Base-by-base conservation (phyloP, 2,329 filamentous ascomycete species). In the Didymella pomorum region DNA sequence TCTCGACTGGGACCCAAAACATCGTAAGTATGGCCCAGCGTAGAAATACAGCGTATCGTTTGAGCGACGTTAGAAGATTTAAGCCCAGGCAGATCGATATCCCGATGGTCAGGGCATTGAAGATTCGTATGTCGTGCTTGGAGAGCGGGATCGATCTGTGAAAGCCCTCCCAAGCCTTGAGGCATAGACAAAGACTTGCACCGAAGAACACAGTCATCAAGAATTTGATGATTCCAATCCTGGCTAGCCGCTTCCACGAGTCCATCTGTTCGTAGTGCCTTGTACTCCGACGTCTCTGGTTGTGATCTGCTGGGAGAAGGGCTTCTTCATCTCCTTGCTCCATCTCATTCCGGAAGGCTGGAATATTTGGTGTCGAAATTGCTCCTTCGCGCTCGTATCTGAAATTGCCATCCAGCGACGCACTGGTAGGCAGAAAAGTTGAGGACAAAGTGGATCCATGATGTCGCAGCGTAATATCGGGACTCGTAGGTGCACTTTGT, bases 51-150 rank as follows among this genome's bases (percentile, higher is more conserved):
- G 72, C 73, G 28, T 75, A 75, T 39, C 68, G 58, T 46, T 72
- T 74, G 16, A 76, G 60, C 5, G 71, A 75, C 0, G 70, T 64
- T 3, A 74, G 60, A 2, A 76, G 62, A 39, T 76, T 75, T 25
- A 76, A 56, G 57, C 73, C 73, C 5, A 76, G 62, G 16, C 68
- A 72, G 0, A 76, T 64, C 9, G 73, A 75, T 2, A 76, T 52
- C 0, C 66, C 72, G 9, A 75, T 62, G 28, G 71, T 71, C 11
- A 76, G 43, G 4, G 71, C 65, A 50, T 75, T 75, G 69, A 76
- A 76, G 29, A 73, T 47, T 31, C 68, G 62, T 6, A 73, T 62
- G 23, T 71, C 61, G 1, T 42, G 55, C 14, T 65, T 72, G 28
- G 61, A 65, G 10, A 76, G 60, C 12, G 73, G 60, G 3, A 65